phyloP scores from a whole-genome alignment of 192 early-diverging fungal species.

The Rhizophagus prolifer region DNA sequence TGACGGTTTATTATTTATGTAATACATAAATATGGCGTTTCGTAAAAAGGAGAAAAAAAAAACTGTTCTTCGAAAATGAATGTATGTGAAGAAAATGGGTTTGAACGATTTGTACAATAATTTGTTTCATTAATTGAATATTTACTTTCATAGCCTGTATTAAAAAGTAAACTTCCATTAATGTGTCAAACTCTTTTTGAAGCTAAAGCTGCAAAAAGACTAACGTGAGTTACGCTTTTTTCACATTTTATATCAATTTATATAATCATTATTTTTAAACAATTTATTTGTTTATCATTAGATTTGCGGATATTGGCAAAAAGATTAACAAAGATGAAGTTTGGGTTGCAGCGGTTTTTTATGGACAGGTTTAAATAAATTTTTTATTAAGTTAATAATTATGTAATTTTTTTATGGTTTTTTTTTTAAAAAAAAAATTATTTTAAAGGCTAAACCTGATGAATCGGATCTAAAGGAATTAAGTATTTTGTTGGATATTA shows the following conservation, averaged over 20 bases:
- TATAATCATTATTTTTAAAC: background rate
- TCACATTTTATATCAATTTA: background rate
- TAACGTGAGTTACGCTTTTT: background rate
- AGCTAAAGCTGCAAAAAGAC: background rate
- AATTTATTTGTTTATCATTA: constrained; percentile 15
- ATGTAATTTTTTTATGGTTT: background rate
- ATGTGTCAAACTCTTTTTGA: background rate
- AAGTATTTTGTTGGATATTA: constrained; percentile 36
- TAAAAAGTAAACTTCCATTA: background rate
- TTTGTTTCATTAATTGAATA: background rate
- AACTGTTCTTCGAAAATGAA: background rate
- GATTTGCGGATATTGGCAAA: constrained; percentile 58
- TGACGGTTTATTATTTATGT: no score
- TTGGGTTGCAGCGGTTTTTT: constrained; percentile 67
- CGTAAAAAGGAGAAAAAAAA: background rate
- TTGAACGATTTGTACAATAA: background rate
- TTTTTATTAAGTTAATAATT: background rate
- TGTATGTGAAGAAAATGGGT: background rate
- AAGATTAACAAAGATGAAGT: constrained; percentile 59
- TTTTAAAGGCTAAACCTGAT: constrained; percentile 42
- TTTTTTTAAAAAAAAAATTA: background rate
- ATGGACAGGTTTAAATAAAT: constrained; percentile 53
- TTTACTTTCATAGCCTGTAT: background rate
- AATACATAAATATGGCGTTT: background rate
- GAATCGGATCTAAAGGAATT: constrained; percentile 36